A percentile compares a stretch with the other conserved stretches of the same genome.
phyloP scores from a whole-genome alignment of 1,139 yeast species.

The Nakaseomyces uthaithaninus region DNA sequence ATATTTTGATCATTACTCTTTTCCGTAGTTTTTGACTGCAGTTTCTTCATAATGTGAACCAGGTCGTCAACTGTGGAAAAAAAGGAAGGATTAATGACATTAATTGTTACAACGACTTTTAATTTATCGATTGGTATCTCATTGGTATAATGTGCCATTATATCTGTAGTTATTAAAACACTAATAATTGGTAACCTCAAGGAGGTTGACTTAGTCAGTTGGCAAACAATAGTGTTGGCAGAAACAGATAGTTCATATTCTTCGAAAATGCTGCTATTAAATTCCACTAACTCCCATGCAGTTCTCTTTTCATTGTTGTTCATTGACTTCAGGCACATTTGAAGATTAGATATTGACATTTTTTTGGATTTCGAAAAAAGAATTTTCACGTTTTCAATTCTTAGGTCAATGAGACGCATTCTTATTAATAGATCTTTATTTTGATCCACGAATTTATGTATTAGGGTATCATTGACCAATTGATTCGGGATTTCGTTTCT shows the following conservation, averaged over 20 bases:
- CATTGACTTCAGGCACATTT: conserved; percentile 22
- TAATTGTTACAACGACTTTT: conserved; percentile 19
- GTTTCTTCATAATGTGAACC: conserved; percentile 1
- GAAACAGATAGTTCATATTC: conserved; percentile 27
- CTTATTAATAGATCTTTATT: conserved; percentile 12
- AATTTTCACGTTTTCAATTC: conserved; percentile 25
- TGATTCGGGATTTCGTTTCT: not conserved
- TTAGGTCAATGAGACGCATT: conserved; percentile 23
- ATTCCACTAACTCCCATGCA: conserved; percentile 19
- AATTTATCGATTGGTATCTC: conserved; percentile 17
- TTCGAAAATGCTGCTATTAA: conserved; percentile 14
- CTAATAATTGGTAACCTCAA: conserved; percentile 27
- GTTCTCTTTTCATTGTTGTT: conserved; percentile 17
- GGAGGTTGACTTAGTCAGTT: conserved; percentile 16
- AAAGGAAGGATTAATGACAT: conserved; percentile 27
- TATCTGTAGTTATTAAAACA: conserved; percentile 23
- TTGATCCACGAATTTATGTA: conserved; percentile 7
- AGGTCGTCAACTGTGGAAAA: conserved; percentile 16
- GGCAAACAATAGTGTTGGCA: conserved; percentile 20
- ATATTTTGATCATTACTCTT: not conserved
- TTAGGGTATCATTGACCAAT: conserved; percentile 1
- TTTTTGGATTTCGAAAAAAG: conserved; percentile 13
- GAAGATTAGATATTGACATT: conserved; percentile 24
- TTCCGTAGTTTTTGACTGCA: not conserved
- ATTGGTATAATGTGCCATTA: conserved; percentile 18